Evolutionary conservation across 2,329 filamentous ascomycete species (phyloP).

Genomic region (Sclerotinia trifoliorum): DNA sequence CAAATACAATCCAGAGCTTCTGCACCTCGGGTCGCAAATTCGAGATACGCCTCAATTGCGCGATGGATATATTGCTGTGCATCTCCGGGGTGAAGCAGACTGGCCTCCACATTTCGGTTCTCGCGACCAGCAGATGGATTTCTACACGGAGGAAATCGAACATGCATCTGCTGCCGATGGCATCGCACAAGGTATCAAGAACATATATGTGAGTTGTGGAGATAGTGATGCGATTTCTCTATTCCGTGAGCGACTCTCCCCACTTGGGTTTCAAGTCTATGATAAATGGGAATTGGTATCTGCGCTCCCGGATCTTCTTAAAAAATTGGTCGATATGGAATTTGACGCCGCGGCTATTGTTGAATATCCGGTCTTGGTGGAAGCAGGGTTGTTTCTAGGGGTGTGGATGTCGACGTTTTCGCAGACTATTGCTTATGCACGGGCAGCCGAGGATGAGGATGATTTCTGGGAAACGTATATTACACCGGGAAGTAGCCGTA

Average conservation of each 20-base stretch:
- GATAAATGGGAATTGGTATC: conserved; percentile 28
- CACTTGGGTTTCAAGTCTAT: conserved; percentile 28
- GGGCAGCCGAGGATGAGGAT: conserved; percentile 25
- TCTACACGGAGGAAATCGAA: conserved; percentile 28
- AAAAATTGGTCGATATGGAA: conserved; percentile 16
- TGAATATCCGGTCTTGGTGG: conserved; percentile 30
- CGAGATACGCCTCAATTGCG: conserved; percentile 23
- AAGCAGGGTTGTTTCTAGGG: conserved; percentile 30
- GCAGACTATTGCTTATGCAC: conserved; percentile 30
- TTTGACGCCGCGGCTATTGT: conserved; percentile 33
- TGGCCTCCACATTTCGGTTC: conserved; percentile 30
- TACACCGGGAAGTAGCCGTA: conserved; percentile 26
- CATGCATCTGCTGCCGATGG: conserved; percentile 6
- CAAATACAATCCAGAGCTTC: conserved; percentile 27
- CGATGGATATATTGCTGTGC: conserved; percentile 31
- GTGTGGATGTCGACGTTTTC: conserved; percentile 32
- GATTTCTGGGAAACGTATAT: conserved; percentile 30
- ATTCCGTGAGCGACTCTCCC: conserved; percentile 26
- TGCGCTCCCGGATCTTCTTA: background rate
- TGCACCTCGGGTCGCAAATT: conserved; percentile 26
- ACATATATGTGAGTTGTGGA: conserved; percentile 34
- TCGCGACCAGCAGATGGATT: conserved; percentile 26
- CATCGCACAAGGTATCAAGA: conserved; percentile 14
- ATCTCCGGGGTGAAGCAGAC: conserved; percentile 32
- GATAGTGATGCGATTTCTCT: conserved; percentile 25